These are phyloP conservation scores for Cladochytrium replicatum DNA, from an alignment of 192 early-diverging fungal species.

Conservation along the genomic window DNA sequence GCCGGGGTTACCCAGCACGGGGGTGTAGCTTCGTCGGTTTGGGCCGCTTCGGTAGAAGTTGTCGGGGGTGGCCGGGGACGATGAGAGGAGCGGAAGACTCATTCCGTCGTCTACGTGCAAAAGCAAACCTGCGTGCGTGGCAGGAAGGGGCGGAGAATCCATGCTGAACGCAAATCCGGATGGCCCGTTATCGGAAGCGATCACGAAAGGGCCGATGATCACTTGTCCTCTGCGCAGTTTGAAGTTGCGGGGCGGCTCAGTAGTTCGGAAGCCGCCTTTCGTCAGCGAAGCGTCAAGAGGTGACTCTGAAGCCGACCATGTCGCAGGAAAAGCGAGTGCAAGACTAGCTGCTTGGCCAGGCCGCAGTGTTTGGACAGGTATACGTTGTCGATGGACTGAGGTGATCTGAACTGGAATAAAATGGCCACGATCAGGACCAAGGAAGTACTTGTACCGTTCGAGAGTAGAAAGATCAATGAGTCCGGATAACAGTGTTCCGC, in stretches of 20 bases:
- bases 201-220: background rate
- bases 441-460: conserved; percentile 20
- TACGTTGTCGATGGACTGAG: conserved; percentile 76
- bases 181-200: background rate
- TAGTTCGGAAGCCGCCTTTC: conserved; percentile 2
- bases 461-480: conserved; percentile 14
- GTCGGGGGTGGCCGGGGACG: conserved; percentile 29
- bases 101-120: too few relatives aligned
- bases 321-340: conserved; percentile 41
- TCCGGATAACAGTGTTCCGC: conserved; percentile 31
- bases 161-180: background rate
- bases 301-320: background rate
- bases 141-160: conserved; percentile 11
- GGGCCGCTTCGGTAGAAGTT: background rate
- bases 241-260: conserved; percentile 11
- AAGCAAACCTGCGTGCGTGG: too few relatives aligned
- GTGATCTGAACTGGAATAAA: conserved; percentile 60
- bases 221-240: conserved; percentile 21
- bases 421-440: conserved; percentile 60
- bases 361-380: conserved; percentile 54
- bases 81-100: conserved; percentile 26
- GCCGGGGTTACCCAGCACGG: too few relatives aligned
- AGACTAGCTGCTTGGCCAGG: conserved; percentile 68
- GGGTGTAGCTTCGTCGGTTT: too few relatives aligned
- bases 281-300: background rate